Percentiles rank a stretch among this genome's conserved stretches.
Evolutionary conservation across 2,329 filamentous ascomycete genomes (phyloP).

Genomic region (Xylariaceae sp.): DNA sequence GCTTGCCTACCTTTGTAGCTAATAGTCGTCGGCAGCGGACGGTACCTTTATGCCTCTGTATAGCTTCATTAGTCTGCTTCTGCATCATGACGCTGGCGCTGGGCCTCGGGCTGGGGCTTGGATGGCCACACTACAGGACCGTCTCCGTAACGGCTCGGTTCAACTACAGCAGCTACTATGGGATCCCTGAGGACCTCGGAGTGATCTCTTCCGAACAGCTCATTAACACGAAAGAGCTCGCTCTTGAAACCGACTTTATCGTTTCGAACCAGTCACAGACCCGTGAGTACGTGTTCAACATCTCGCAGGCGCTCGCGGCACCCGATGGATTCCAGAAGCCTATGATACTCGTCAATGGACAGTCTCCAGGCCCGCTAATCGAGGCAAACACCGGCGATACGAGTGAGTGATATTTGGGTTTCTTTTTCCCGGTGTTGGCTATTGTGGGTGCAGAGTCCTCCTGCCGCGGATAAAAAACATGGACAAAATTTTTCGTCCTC

Average conservation of each 20-base stretch:
- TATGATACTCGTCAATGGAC: conserved; percentile 50
- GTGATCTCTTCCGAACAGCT: conserved; percentile 34
- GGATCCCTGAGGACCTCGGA: conserved; percentile 33
- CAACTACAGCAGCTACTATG: conserved; percentile 33
- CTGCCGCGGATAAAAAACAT: not conserved
- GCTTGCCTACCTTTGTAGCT: conserved; percentile 6
- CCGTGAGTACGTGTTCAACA: conserved; percentile 45
- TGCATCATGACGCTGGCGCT: conserved; percentile 31
- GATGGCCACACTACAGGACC: conserved; percentile 22
- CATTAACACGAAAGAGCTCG: conserved; percentile 40
- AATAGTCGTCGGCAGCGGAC: conserved; percentile 20
- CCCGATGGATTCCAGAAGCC: conserved; percentile 48
- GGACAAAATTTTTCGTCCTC: not conserved
- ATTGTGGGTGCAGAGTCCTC: not conserved
- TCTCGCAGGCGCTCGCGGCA: conserved; percentile 41
- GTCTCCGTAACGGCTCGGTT: conserved; percentile 2
- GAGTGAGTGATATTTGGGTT: conserved; percentile 5
- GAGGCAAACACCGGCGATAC: conserved; percentile 54
- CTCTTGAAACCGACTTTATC: conserved; percentile 39
- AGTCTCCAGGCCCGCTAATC: conserved; percentile 52
- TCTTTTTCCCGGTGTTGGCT: not conserved
- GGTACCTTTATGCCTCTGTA: conserved; percentile 29
- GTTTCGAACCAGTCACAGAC: conserved; percentile 18
- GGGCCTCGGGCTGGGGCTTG: conserved; percentile 36
- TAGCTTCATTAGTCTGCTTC: conserved; percentile 22